Base-by-base conservation (phyloP, 192 early-diverging fungal genomes). In the Rhizoclosmatium globosum region DNA sequence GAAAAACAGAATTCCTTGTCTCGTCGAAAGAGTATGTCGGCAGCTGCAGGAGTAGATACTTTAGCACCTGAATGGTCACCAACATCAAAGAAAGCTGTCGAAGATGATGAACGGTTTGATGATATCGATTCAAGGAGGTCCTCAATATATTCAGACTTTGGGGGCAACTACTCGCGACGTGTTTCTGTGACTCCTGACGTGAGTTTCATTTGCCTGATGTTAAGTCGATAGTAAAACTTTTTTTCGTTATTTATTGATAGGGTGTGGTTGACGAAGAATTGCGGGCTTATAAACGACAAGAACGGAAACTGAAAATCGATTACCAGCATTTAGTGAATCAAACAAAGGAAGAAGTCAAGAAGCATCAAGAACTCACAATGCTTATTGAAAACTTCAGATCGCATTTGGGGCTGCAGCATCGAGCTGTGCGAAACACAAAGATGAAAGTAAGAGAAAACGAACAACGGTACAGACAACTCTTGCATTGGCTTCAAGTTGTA, bases 401-500 rank as follows among this genome's bases (percentile, higher is more conserved):
- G 6, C 60, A 59, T 53, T 38, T 73, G 21, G 48, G 38, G 1
- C 2, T 74, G 2, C 69, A 79, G 31, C 69, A 71, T 41, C 39
- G 78, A 1, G 69, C 78, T 7, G 61, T 79, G 17, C 56, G 78
- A 45, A 50, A 69, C 13, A 79, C 64, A 2, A 79, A 79, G 65
- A 79, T 79, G 70, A 74, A 72, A 74, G 71, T 79, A 23, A n/a
- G 78, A 9, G 78, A 79, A 39, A 19, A 73, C 15, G 78, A 79
- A 71, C 42, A 64, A 15, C 78, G 64, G 7, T 79, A 67, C 59
- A 47, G 64, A 17, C 69, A 74, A 23, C 44, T 79, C n/a, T 44
- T 79, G n/a, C 71, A 79, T 42, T 79, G 78, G 78, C 64, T 79
- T 9, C 71, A 71, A 39, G 78, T 79, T 21, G 78, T 79, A 19